These are phyloP conservation scores for Mesembryanthemum crystallinum DNA, from an alignment of 148 eudicot species.

Conservation along the genomic window DNA sequence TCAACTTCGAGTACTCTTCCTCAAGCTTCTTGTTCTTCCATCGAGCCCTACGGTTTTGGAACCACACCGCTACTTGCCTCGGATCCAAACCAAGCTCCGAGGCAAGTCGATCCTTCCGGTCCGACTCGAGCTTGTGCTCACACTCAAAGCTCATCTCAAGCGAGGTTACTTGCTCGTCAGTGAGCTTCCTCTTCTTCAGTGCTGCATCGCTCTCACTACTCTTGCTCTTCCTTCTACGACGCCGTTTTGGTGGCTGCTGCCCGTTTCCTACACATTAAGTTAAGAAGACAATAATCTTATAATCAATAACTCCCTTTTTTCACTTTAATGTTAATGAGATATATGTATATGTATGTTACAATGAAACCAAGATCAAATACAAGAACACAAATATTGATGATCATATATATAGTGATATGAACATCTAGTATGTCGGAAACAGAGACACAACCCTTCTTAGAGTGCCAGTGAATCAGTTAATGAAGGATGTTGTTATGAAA, in stretches of 20 bases:
- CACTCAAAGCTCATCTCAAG: conserved; percentile 60
- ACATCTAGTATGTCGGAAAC: too few relatives aligned
- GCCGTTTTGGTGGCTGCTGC: conserved; percentile 30
- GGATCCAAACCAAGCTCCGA: conserved; percentile 81
- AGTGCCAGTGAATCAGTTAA: too few relatives aligned
- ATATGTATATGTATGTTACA: too few relatives aligned
- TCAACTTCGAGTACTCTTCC: conserved; percentile 68
- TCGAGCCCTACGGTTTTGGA: conserved; percentile 86
- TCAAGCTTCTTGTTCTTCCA: conserved; percentile 89
- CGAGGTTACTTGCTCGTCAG: conserved; percentile 53
- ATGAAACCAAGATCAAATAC: too few relatives aligned
- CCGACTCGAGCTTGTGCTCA: conserved; percentile 86
- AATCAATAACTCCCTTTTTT: too few relatives aligned
- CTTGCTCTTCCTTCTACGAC: conserved; percentile 43
- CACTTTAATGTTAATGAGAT: too few relatives aligned
- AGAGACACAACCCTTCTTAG: too few relatives aligned
- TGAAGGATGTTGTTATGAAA: too few relatives aligned
- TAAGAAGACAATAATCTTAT: too few relatives aligned
- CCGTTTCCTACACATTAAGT: background rate
- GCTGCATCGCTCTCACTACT: conserved; percentile 14
- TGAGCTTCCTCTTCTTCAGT: conserved; percentile 66
- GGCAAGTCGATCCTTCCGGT: conserved; percentile 71
- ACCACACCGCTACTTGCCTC: conserved; percentile 96
- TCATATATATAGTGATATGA: too few relatives aligned
- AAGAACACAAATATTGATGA: too few relatives aligned